Conservation (phyloP, 768 basidiomycete genomes). For the Mycena rebaudengoi region DNA sequence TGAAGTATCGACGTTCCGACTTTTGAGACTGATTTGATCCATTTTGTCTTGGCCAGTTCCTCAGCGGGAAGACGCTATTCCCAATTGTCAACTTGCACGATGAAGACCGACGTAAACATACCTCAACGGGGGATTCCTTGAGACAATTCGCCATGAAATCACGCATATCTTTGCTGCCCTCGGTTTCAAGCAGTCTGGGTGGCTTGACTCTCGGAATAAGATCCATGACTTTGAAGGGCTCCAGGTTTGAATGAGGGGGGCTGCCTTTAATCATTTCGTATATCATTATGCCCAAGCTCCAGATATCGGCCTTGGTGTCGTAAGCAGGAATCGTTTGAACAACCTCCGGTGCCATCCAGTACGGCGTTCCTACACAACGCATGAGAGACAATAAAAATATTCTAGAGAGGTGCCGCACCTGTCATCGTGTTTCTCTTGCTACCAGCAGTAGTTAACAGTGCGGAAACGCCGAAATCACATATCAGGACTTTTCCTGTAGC, state of each 20-base stretch:
- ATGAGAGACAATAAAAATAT: background rate
- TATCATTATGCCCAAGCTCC: constrained; percentile 96
- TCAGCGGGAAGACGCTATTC: constrained; percentile 86
- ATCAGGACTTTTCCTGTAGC: constrained; percentile 91
- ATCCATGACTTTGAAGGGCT: constrained; percentile 86
- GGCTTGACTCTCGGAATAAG: constrained; percentile 88
- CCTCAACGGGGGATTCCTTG: constrained; percentile 81
- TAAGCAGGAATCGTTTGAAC: constrained; percentile 90
- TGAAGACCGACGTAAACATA: constrained; percentile 43
- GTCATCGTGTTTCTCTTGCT: constrained; percentile 97
- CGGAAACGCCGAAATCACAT: constrained; percentile 98
- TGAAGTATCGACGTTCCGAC: constrained; percentile 71
- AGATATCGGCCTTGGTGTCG: constrained; percentile 97
- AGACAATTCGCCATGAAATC: constrained; percentile 89
- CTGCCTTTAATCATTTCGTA: constrained; percentile 98
- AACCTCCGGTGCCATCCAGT: constrained; percentile 99
- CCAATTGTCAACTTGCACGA: background rate
- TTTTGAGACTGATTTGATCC: constrained; percentile 85
- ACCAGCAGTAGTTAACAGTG: constrained; percentile 80
- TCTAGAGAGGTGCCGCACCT: background rate
- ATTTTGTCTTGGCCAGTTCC: constrained; percentile 86
- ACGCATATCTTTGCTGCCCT: constrained; percentile 85
- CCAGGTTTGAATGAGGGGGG: constrained; percentile 91
- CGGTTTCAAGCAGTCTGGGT: constrained; percentile 77
- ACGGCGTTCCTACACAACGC: constrained; percentile 75